phyloP scores from a whole-genome alignment of 305 asterid genomes.

The Fraxinus dipetala region DNA sequence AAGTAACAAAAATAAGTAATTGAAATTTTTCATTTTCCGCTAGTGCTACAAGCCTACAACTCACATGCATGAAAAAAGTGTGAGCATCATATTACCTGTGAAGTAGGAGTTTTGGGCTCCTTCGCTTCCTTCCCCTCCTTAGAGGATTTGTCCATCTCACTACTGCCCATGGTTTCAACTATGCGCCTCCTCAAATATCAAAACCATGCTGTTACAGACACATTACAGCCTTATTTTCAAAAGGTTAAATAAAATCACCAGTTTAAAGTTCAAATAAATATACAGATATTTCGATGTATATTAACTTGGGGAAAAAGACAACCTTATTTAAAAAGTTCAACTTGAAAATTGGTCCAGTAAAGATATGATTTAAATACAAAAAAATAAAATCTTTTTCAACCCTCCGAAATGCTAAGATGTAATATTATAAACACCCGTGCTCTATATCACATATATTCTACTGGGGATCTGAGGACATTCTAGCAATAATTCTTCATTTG shows the following conservation, averaged over 20 bases:
- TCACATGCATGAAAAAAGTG: conserved; percentile 1
- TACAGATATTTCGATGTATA: not conserved
- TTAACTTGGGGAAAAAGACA: not conserved
- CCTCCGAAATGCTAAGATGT: not conserved
- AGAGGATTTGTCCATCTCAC: conserved; percentile 45
- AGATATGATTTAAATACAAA: not conserved
- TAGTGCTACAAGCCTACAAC: conserved; percentile 5
- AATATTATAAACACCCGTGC: not conserved
- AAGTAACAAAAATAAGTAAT: not conserved
- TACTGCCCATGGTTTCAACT: conserved; percentile 43
- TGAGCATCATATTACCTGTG: conserved; percentile 51
- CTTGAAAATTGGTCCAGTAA: not conserved
- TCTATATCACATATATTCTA: not conserved
- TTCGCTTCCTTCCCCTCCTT: conserved; percentile 69
- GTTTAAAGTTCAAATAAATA: not conserved
- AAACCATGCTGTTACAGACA: conserved; percentile 32
- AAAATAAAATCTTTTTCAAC: not conserved
- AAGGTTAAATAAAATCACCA: not conserved
- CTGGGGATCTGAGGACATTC: not conserved
- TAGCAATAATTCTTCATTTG: not conserved
- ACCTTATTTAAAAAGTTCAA: not conserved
- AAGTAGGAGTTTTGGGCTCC: conserved; percentile 63
- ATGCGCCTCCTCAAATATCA: conserved; percentile 21
- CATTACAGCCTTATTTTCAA: not conserved
- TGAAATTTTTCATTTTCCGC: not conserved